phyloP scores from a whole-genome alignment of 495 filamentous ascomycete species.

The Entonaema liquescens region DNA sequence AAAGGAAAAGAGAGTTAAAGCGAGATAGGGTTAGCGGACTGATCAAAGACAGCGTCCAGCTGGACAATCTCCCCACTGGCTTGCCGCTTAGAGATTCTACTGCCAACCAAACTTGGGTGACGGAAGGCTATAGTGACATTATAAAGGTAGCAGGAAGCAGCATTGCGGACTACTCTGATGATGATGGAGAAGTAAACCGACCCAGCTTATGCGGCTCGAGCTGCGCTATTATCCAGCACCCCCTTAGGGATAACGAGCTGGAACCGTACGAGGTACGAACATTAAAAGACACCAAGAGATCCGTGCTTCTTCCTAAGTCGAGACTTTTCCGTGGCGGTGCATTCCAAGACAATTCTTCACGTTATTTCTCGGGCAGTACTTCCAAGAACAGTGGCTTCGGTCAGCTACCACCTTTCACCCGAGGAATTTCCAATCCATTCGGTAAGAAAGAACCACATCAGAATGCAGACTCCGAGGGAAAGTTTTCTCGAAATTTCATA shows the following conservation, averaged over 20 bases:
- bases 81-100: background rate
- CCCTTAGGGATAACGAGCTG: background rate
- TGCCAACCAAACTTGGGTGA: constrained; percentile 40
- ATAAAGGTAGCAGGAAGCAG: constrained; percentile 42
- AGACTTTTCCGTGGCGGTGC: constrained; percentile 41
- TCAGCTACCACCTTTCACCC: constrained; percentile 29
- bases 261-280: constrained; percentile 27
- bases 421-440: constrained; percentile 43
- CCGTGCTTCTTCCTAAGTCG: constrained; percentile 41
- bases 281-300: constrained; percentile 39
- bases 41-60: background rate
- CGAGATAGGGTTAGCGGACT: background rate
- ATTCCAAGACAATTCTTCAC: constrained; percentile 42
- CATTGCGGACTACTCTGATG: constrained; percentile 50
- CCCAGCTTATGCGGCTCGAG: constrained; percentile 32
- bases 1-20: background rate
- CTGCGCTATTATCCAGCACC: constrained; percentile 44
- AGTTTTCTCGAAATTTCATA: constrained; percentile 15
- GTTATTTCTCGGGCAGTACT: constrained; percentile 24
- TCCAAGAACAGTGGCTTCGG: constrained; percentile 14
- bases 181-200: constrained; percentile 23
- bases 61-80: background rate
- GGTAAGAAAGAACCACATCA: constrained; percentile 16
- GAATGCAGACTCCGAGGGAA: constrained; percentile 8
- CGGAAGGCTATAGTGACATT: constrained; percentile 11